Evolutionary conservation across 2,329 filamentous ascomycete species (phyloP), one percentile per base, ranked within the genome.

Genomic region (Neofusicoccum umdonicola): DNA sequence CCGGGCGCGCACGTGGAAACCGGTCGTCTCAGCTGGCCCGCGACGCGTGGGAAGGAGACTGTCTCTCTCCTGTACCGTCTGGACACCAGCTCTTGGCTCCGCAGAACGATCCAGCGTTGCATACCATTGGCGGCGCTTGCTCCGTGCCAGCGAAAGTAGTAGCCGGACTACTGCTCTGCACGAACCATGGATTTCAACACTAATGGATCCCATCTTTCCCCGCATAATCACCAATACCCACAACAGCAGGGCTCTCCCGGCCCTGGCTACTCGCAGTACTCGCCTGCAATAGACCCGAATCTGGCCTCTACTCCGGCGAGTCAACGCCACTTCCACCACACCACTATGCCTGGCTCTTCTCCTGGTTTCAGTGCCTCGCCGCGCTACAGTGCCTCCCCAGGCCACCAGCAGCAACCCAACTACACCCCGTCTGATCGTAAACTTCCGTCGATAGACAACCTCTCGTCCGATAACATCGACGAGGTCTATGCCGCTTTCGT

Each of bases 401-500:
- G 70, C 71, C 75, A 75, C 68, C 73, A 76, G 66, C 61, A 71
- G 50, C 64, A 70, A 7, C 47, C 73, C 17, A 62, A 60, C 66
- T 80, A 71, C 66, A 72, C 70, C 47, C 81, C 82, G 5, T 74
- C 75, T 62, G 83, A 86, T 70, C 82, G 85, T 60, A 68, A 77
- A 19, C 77, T 94, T 54, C 93, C 93, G 7, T 82, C 87, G 63
- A 86, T 84, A 67, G 81, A 87, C 66, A 52, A 11, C 12, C 87
- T 96, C 35, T 88, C 86, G 3, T 84, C 87, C 70, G 84, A 85
- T 1, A 90, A 85, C 12, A 88, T 97, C 68, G 91, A 93, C 72
- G 87, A 94, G 74, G 89, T 91, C 58, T 97, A 93, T 74, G 88
- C 93, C 66, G 78, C 82, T 69, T 97, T 97, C 75, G 90, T 97